Conservation (phyloP, 257 asterid genomes). For the Orobanche coerulescens region DNA sequence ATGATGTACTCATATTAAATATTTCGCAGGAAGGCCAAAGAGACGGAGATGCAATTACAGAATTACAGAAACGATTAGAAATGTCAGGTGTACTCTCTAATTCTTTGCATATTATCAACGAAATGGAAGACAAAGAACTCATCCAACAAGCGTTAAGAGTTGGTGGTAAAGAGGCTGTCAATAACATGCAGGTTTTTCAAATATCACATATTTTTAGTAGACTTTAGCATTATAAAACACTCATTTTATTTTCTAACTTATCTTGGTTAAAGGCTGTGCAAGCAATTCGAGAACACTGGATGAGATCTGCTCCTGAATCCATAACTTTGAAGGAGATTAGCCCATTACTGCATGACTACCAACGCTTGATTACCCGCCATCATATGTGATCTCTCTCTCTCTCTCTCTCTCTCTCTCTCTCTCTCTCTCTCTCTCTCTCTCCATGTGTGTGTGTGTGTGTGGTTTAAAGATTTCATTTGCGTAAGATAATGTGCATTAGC, state of each 20-base stretch:
- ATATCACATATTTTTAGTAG: conserved; percentile 4
- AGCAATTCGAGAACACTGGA: conserved; percentile 79
- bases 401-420: neutral
- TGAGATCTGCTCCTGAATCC: conserved; percentile 47
- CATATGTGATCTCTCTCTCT: conserved; percentile 52
- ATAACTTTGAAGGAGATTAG: conserved; percentile 73
- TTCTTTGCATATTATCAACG: conserved; percentile 38
- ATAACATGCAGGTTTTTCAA: conserved; percentile 48
- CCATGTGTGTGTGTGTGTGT: neutral
- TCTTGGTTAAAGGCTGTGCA: conserved; percentile 49
- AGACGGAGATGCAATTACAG: conserved; percentile 43
- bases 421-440: neutral
- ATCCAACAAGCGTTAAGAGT: conserved; percentile 50
- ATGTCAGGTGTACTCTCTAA: conserved; percentile 42
- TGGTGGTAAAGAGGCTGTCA: conserved; percentile 36
- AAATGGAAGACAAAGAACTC: conserved; percentile 68
- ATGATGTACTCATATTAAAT: neutral
- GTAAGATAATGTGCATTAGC: too few relatives aligned
- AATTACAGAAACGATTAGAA: conserved; percentile 52
- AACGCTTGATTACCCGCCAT: conserved; percentile 50
- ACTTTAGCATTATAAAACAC: conserved; percentile 9
- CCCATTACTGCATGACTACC: conserved; percentile 80
- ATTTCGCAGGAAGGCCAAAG: conserved; percentile 46
- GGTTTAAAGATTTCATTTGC: neutral
- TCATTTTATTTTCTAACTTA: conserved; percentile 20